Conservation (phyloP, 306 rosid species). For the Cucurbita maxima region DNA sequence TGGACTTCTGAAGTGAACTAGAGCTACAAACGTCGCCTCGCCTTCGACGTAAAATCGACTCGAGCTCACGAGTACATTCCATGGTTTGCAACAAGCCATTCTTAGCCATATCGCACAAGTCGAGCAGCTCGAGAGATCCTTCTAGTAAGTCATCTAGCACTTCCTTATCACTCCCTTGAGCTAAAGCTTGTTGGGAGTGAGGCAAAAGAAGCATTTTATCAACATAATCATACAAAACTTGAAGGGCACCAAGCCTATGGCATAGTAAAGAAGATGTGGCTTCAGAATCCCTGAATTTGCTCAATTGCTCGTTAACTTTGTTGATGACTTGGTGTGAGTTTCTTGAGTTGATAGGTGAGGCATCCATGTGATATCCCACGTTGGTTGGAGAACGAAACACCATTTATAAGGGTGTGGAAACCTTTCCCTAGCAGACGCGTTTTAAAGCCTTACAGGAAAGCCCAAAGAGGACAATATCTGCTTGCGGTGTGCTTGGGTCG, state of each 20-base stretch:
- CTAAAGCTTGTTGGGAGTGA: slow-evolving; percentile 8
- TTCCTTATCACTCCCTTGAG: not conserved
- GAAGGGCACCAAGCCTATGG: slow-evolving; percentile 10
- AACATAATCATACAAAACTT: slow-evolving; percentile 10
- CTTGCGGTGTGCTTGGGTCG: no score
- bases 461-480: no score
- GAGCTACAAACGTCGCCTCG: slow-evolving; percentile 8
- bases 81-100: slow-evolving; percentile 10
- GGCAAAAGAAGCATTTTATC: slow-evolving; percentile 13
- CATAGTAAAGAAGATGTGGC: slow-evolving; percentile 2
- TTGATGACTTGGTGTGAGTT: slow-evolving; percentile 10
- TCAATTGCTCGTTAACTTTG: slow-evolving; percentile 13
- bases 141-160: not conserved
- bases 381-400: not conserved
- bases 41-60: slow-evolving; percentile 4
- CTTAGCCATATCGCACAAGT: slow-evolving; percentile 13
- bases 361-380: slow-evolving; percentile 1
- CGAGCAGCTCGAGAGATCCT: slow-evolving; percentile 16
- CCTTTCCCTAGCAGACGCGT: no score
- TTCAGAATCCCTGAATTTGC: slow-evolving; percentile 2
- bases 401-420: not conserved
- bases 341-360: not conserved
- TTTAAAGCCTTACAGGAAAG: no score
- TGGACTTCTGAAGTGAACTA: not conserved
- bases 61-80: slow-evolving; percentile 12